These are phyloP conservation scores for Stromatinia cepivora DNA, from an alignment of 2,329 filamentous ascomycete genomes.

Conservation along the genomic window DNA sequence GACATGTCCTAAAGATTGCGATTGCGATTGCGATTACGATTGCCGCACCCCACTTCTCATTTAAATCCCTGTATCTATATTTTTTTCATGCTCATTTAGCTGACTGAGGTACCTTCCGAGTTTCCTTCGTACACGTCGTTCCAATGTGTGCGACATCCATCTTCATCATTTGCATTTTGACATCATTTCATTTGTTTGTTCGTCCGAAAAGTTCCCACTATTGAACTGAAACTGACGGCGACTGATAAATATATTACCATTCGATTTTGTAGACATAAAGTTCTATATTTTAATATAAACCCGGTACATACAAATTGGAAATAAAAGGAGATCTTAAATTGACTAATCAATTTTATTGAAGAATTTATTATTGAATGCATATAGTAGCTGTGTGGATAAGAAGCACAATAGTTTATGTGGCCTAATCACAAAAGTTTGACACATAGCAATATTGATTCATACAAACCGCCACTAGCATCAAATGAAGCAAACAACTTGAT, in stretches of 20 bases:
- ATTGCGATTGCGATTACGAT: background rate
- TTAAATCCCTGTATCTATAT: conserved; percentile 1
- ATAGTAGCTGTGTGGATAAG: no score
- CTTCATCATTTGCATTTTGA: background rate
- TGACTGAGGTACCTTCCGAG: background rate
- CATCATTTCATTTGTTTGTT: background rate
- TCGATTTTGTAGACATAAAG: background rate
- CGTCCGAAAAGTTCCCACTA: background rate
- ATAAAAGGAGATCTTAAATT: background rate
- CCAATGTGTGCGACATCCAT: background rate
- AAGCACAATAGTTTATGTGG: no score
- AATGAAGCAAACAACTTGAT: no score
- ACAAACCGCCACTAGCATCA: no score
- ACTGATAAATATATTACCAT: background rate
- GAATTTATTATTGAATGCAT: no score
- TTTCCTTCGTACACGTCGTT: background rate
- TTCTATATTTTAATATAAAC: background rate
- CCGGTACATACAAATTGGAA: background rate
- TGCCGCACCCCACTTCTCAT: conserved; percentile 6
- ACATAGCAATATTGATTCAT: no score
- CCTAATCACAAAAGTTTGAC: no score
- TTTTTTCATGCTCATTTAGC: background rate
- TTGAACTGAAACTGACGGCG: background rate
- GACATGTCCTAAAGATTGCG: no score
- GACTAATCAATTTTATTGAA: background rate